Evolutionary conservation across 306 rosid species (phyloP), one percentile per base, ranked within the genome.

Genomic region (Cicer cuneatum): DNA sequence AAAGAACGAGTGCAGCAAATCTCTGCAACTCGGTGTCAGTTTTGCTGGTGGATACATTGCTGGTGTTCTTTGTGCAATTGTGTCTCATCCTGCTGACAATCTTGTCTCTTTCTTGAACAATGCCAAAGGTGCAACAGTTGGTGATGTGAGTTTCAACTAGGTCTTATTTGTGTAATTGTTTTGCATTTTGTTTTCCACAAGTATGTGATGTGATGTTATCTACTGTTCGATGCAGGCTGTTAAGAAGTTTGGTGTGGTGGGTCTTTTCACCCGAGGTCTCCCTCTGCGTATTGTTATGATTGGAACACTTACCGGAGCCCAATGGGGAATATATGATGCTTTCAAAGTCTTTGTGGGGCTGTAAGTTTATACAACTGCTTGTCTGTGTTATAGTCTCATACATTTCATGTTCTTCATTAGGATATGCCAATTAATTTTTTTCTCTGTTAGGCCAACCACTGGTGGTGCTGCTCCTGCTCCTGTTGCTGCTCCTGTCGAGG

Each of bases 71-170:
- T 94, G 99, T 76, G 99, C 99, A 18, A 59, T 94, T 62, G 96
- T 94, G 69, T 94, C 99, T 80, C 99, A 94, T 79, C 99, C 99
- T 68, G 97, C 99, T 16, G 99, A 94, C 83, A 94, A 94, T 64
- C 97, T 94, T 14, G 99, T 94, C 79, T 94, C 97, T 73, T 94
- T 94, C 70, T 87, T 94, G 78, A 94, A 94, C 90, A 94, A 90
- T 75, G 99, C 99, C 21, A 87, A 94, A 80, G 99, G 97, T 59
- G 95, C 99, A 47, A 92, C 92, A 69, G 95, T 94, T 72, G 90
- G 96, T 83, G 99, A 94, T 85, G 99, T 92, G 79, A 88, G 97
- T 90, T 42, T 33, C 45, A 21, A 46, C 48, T 38, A 19, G 11
- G 38, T 65, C 53, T 10, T 21, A 14, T 69, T 66, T 63, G 39